A percentile compares a stretch with the other conserved stretches of the same genome.
phyloP scores from a whole-genome alignment of 257 asterid species.

The Agastache rugosa region DNA sequence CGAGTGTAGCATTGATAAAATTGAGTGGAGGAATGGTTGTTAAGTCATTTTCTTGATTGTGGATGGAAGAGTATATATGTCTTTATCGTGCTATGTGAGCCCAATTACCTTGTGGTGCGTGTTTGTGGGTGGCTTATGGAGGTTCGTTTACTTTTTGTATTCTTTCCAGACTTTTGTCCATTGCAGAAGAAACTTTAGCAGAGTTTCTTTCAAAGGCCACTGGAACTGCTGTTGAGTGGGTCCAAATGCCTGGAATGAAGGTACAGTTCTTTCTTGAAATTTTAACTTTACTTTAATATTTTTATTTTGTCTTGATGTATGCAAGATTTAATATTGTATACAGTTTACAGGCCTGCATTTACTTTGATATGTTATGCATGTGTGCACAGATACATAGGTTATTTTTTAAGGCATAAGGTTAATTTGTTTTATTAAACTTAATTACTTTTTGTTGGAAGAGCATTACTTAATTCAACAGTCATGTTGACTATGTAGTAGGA shows the following conservation, averaged over 20 bases:
- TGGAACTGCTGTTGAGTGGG: conserved; percentile 99
- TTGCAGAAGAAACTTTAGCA: conserved; percentile 96
- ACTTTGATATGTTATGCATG: conserved; percentile 23
- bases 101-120: conserved; percentile 49
- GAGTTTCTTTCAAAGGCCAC: conserved; percentile 97
- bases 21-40: conserved; percentile 47
- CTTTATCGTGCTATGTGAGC: conserved; percentile 47
- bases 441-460: neutral
- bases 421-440: neutral
- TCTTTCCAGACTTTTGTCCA: conserved; percentile 83
- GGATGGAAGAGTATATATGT: conserved; percentile 36
- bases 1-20: neutral
- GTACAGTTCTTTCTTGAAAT: conserved; percentile 67
- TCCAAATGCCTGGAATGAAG: conserved; percentile 99
- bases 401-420: neutral
- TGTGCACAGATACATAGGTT: conserved; percentile 25
- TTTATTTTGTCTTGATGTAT: conserved; percentile 32
- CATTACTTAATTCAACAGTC: neutral
- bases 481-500: neutral
- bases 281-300: conserved; percentile 26
- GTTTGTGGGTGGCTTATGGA: conserved; percentile 55
- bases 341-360: neutral
- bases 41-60: conserved; percentile 60
- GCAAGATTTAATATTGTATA: conserved; percentile 27
- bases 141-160: conserved; percentile 48